Evolutionary conservation across 2,329 filamentous ascomycete genomes (phyloP).

Genomic region (Whalleya microplaca): DNA sequence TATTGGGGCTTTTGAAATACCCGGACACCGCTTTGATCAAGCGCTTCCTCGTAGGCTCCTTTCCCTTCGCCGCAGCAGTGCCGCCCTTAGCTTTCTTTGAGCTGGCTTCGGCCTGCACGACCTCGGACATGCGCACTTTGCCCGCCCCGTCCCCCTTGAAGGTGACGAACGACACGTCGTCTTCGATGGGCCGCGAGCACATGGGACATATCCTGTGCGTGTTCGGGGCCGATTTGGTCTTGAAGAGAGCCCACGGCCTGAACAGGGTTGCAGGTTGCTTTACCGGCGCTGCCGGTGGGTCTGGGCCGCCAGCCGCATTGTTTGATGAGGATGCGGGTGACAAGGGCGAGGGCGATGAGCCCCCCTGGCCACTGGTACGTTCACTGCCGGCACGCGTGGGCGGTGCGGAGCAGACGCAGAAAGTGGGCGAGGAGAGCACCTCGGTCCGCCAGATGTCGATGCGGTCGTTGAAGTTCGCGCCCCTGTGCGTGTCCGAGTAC

Average conservation of each 20-base stretch:
- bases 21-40: neutral
- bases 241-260: neutral
- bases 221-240: neutral
- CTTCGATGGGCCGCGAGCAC: slow-evolving; percentile 21
- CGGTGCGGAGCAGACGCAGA: slow-evolving; percentile 18
- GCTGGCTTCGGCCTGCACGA: neutral
- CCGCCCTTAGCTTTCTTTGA: neutral
- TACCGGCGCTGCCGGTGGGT: neutral
- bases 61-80: neutral
- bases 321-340: neutral
- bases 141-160: slow-evolving; percentile 14
- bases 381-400: neutral
- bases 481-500: slow-evolving; percentile 5
- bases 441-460: slow-evolving; percentile 57
- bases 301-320: too few relatives aligned
- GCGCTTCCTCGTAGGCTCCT: slow-evolving; percentile 1
- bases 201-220: slow-evolving; percentile 11
- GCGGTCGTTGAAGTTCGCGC: slow-evolving; percentile 33
- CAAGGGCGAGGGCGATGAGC: too few relatives aligned
- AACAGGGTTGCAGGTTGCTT: too few relatives aligned
- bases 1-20: neutral
- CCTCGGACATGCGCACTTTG: slow-evolving; percentile 8
- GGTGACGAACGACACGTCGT: slow-evolving; percentile 13
- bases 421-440: slow-evolving; percentile 43
- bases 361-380: too few relatives aligned